Percentiles rank a stretch among this genome's conserved stretches.
Conservation (phyloP, 1,284 basidiomycete species). For the Pseudozyma tsukubaensis region DNA sequence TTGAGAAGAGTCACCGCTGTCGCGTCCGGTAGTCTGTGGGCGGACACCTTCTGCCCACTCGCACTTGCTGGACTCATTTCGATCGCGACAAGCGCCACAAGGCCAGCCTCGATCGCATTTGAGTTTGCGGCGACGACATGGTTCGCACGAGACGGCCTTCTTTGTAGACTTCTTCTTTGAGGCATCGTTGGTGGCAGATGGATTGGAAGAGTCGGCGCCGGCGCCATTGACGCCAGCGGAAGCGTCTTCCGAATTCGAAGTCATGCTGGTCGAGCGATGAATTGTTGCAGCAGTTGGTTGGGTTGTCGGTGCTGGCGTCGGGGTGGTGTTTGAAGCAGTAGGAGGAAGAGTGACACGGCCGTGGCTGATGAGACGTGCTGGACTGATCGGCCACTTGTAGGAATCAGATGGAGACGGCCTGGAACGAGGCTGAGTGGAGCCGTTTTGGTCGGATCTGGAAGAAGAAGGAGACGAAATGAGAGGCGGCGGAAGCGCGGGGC, state of each 20-base stretch:
- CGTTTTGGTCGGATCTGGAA: constrained; percentile 3
- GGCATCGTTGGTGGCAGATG: constrained; percentile 6
- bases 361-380: constrained; percentile 6
- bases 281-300: neutral
- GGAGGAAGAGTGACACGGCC: constrained; percentile 15
- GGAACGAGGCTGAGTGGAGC: constrained; percentile 4
- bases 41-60: constrained; percentile 61
- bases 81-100: constrained; percentile 54
- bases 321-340: too few species aligned
- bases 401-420: neutral
- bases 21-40: constrained; percentile 54
- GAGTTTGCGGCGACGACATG: constrained; percentile 61
- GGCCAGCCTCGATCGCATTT: constrained; percentile 61
- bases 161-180: constrained; percentile 55
- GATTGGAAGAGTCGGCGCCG: constrained; percentile 3
- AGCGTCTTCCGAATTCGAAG: constrained; percentile 9
- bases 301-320: too few species aligned
- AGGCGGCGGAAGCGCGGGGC: constrained; percentile 30
- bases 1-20: constrained; percentile 31
- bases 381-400: constrained; percentile 3
- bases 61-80: constrained; percentile 56
- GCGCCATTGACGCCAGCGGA: constrained; percentile 1
- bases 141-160: constrained; percentile 63
- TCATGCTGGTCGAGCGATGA: constrained; percentile 21
- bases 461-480: constrained; percentile 1